A percentile compares a stretch with the other conserved stretches of the same genome.
Conservation (phyloP, 176 grass and related monocot genomes). For the Rhynchospora tenuis region DNA sequence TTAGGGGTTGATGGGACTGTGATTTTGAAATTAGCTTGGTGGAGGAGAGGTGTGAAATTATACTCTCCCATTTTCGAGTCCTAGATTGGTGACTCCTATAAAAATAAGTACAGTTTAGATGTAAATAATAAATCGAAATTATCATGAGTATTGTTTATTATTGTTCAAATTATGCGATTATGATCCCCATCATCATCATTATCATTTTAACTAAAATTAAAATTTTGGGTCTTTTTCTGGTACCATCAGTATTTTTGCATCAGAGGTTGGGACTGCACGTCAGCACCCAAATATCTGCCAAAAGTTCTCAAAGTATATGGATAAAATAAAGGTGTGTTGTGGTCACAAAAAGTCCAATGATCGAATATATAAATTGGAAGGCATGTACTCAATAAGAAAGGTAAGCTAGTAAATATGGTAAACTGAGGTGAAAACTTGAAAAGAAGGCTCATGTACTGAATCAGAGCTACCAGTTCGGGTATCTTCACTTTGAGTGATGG, state of each 20-base stretch:
- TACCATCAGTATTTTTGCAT: not conserved
- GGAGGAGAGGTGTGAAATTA: not conserved
- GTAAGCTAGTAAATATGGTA: not conserved
- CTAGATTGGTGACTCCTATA: not conserved
- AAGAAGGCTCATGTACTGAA: not conserved
- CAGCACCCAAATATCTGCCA: not conserved
- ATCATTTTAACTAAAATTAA: not conserved
- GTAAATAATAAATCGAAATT: not conserved
- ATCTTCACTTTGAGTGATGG: not conserved
- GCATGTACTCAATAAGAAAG: not conserved
- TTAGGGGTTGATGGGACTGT: constrained; percentile 2
- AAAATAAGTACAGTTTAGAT: not conserved
- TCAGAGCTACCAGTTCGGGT: not conserved
- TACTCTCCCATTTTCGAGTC: not conserved
- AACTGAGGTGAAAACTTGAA: not conserved
- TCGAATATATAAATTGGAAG: not conserved
- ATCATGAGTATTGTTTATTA: not conserved
- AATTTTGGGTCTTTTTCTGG: not conserved
- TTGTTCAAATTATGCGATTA: not conserved
- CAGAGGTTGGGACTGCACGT: not conserved
- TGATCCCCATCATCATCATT: not conserved
- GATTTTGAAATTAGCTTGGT: not conserved
- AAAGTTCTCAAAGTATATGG: not conserved
- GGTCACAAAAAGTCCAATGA: not conserved
- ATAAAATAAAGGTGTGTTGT: not conserved